Conservation (phyloP, 2,329 filamentous ascomycete genomes). For the Colletotrichum echinochloae region DNA sequence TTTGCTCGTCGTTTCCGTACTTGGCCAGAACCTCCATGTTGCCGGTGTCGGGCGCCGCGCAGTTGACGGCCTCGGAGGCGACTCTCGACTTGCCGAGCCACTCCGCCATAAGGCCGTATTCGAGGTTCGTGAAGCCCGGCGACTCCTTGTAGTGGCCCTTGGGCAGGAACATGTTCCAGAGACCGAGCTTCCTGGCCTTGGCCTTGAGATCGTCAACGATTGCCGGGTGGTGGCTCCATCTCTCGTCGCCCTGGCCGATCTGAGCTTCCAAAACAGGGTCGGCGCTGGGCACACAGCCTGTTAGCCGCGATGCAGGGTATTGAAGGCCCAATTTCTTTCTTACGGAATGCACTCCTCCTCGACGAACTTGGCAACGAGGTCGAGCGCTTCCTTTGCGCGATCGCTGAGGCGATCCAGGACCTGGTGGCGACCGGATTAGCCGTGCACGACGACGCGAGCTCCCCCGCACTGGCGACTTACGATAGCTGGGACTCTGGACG, state of each 20-base stretch:
- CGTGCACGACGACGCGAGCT: constrained; percentile 6
- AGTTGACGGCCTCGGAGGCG: constrained; percentile 90
- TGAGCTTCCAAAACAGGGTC: constrained; percentile 85
- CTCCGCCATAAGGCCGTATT: constrained; percentile 98
- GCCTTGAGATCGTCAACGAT: constrained; percentile 91
- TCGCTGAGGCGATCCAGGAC: constrained; percentile 78
- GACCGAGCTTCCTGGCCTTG: constrained; percentile 82
- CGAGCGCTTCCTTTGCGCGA: constrained; percentile 83
- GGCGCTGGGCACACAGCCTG: constrained; percentile 60
- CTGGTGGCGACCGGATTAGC: constrained; percentile 47
- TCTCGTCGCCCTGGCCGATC: constrained; percentile 78
- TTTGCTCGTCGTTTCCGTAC: constrained; percentile 88
- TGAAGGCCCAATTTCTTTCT: constrained; percentile 47
- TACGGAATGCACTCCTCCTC: constrained; percentile 93
- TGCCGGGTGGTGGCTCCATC: constrained; percentile 84
- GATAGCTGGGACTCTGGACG: constrained; percentile 44
- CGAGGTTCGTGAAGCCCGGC: constrained; percentile 92
- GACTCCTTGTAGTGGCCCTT: constrained; percentile 96
- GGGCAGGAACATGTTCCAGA: constrained; percentile 99
- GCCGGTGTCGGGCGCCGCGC: constrained; percentile 89
- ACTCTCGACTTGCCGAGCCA: constrained; percentile 87
- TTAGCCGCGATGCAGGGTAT: not conserved
- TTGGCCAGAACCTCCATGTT: constrained; percentile 97
- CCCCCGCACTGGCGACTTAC: constrained; percentile 40
- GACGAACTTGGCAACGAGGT: constrained; percentile 94